Evolutionary conservation across 306 rosid species (phyloP), one percentile per base, ranked within the genome.

Genomic region (Quercus cerris): DNA sequence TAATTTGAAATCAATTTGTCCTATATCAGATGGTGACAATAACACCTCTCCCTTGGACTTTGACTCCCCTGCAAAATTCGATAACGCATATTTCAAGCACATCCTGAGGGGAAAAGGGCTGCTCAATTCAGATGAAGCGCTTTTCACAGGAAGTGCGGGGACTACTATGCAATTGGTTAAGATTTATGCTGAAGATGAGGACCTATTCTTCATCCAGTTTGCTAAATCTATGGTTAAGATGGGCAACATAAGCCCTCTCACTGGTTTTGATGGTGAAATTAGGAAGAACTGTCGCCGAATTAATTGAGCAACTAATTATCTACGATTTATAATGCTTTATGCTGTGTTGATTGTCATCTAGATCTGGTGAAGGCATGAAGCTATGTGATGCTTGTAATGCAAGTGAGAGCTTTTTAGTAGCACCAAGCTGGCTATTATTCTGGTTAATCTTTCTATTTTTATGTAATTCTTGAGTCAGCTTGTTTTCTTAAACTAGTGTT

Each of bases 61-160:
- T 54, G 90, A 88, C 19, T 90, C 98, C 57, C 98, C 97, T 6
- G 83, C 85, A 63, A 88, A 77, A 77, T 91, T 93, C 67, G 98
- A 91, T 58, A 93, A 91, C 64, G 77, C 88, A 0, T 93, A 93
- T 80, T 91, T 88, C 93, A 87, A 85, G n/a, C 90, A 87, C 81
- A 51, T 91, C 8, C 84, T 90, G 14, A 35, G 81, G 71, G 93
- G 97, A 5, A 91, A 87, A 81, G 98, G 98, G 22, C 86, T 93
- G 3, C 92, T 93, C 4, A 88, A 77, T 76, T 93, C 98, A 1
- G 98, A 93, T 78, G 79, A 89, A 82, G 98, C 87, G 80, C 98
- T 93, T 81, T 82, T 85, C n/a, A 85, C 81, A 0, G 94, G 97
- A 6, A 87, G 68, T 57, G 85, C 62, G 18, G 77, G 70, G 51